Conservation (phyloP, 2,329 filamentous ascomycete species). For the Botrytis deweyae region DNA sequence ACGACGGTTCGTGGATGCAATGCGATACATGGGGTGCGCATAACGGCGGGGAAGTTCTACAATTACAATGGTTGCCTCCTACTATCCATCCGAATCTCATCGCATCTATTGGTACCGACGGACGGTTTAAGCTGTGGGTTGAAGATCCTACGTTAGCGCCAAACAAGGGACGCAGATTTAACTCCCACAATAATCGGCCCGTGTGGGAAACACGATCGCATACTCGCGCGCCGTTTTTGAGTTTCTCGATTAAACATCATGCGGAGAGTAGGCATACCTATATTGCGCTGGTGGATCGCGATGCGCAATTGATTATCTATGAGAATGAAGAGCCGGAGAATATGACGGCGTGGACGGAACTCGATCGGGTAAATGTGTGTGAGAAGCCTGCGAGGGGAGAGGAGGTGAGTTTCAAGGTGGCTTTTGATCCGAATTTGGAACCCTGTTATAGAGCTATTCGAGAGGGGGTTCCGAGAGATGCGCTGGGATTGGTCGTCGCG, state of each 20-base stretch:
- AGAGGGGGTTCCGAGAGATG: slow-evolving; percentile 77
- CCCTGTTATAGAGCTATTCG: slow-evolving; percentile 74
- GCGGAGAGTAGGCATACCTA: slow-evolving; percentile 79
- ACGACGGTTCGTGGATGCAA: slow-evolving; percentile 73
- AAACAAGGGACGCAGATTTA: slow-evolving; percentile 76
- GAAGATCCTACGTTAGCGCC: slow-evolving; percentile 81
- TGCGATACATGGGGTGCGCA: slow-evolving; percentile 90
- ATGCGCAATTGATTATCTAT: slow-evolving; percentile 75
- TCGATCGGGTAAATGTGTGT: slow-evolving; percentile 76
- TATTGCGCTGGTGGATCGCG: slow-evolving; percentile 79
- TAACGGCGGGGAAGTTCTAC: slow-evolving; percentile 82
- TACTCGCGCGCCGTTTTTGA: slow-evolving; percentile 57
- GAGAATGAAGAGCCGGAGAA: slow-evolving; percentile 85
- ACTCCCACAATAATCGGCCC: slow-evolving; percentile 64
- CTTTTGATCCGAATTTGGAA: slow-evolving; percentile 84
- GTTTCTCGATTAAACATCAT: slow-evolving; percentile 80
- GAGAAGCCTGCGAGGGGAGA: slow-evolving; percentile 72
- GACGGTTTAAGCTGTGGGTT: slow-evolving; percentile 87
- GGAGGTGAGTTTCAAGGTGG: slow-evolving; percentile 81
- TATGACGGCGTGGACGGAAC: slow-evolving; percentile 69
- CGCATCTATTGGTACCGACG: slow-evolving; percentile 85
- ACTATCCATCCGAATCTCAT: slow-evolving; percentile 83
- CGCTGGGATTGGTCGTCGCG: slow-evolving; percentile 78
- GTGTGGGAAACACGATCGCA: slow-evolving; percentile 41
- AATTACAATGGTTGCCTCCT: slow-evolving; percentile 92